These are phyloP conservation scores for Xylariaceae sp. DNA, from an alignment of 2,329 filamentous ascomycete genomes.

Conservation along the genomic window DNA sequence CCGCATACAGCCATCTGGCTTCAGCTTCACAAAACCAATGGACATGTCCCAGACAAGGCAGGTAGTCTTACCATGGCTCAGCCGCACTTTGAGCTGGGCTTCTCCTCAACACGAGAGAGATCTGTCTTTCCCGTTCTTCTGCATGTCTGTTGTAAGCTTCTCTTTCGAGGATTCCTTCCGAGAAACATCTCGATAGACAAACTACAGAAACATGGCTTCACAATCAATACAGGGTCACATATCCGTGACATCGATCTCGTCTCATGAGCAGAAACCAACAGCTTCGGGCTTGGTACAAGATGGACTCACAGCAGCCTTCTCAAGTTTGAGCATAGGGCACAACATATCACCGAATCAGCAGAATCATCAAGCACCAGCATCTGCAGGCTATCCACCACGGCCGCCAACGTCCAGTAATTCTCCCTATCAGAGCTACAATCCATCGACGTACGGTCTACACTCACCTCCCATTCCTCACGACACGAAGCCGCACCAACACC, in stretches of 20 bases:
- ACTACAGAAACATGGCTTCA: conserved; percentile 11
- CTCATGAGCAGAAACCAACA: conserved; percentile 6
- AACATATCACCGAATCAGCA: conserved; percentile 2
- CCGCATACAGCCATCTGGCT: background rate
- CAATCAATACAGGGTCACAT: conserved; percentile 7
- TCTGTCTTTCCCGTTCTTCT: no score
- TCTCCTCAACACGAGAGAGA: background rate
- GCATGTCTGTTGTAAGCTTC: no score
- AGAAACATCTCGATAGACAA: background rate
- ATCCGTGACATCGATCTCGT: conserved; percentile 1
- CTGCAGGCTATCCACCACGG: background rate
- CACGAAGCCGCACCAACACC: conserved; percentile 1
- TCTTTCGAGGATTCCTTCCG: background rate
- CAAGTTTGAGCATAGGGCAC: conserved; percentile 12
- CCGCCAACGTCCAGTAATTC: background rate
- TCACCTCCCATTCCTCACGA: conserved; percentile 9
- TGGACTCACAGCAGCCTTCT: conserved; percentile 13
- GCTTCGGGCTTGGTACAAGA: background rate
- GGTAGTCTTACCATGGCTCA: conserved; percentile 6
- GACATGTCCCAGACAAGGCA: background rate
- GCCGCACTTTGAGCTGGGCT: conserved; percentile 9
- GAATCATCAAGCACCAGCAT: background rate
- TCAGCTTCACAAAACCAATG: background rate
- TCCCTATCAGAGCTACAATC: conserved; percentile 5
- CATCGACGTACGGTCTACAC: conserved; percentile 3